phyloP scores from a whole-genome alignment of 345 rosid genomes.

The Brassica carinata region DNA sequence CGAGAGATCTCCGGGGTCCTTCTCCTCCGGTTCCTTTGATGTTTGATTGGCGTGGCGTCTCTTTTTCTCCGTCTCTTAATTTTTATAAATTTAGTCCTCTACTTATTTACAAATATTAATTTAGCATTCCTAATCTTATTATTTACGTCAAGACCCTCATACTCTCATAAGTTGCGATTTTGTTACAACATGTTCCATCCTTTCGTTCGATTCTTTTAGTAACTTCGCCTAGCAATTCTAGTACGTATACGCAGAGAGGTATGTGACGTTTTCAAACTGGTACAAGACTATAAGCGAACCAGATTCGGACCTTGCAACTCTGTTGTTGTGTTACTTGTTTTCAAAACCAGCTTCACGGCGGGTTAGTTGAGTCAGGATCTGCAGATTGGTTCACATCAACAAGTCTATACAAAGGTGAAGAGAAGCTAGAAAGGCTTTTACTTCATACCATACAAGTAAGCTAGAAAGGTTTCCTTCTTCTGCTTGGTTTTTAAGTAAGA shows the following conservation, averaged over 20 bases:
- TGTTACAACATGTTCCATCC: background rate
- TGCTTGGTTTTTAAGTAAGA: background rate
- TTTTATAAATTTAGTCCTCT: background rate
- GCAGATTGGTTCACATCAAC: background rate
- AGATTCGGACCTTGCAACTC: background rate
- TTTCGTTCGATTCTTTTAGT: background rate
- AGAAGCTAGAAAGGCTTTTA: background rate
- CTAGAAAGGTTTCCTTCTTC: background rate
- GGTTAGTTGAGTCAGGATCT: background rate
- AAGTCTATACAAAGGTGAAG: background rate
- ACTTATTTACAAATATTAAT: background rate
- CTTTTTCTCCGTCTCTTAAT: constrained; percentile 5
- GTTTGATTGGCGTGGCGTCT: constrained; percentile 34
- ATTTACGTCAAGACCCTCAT: background rate
- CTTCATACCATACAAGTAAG: background rate
- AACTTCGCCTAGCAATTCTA: background rate
- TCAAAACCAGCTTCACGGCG: background rate
- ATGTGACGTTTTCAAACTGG: background rate
- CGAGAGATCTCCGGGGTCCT: constrained; percentile 14
- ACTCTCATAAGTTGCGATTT: background rate
- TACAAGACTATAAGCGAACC: background rate
- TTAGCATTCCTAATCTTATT: background rate
- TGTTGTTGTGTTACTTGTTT: no score
- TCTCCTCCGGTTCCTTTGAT: background rate
- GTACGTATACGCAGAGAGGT: background rate